A percentile compares a stretch with the other conserved stretches of the same genome.
phyloP scores from a whole-genome alignment of 176 grass and related monocot genomes.

The Zoysia japonica region DNA sequence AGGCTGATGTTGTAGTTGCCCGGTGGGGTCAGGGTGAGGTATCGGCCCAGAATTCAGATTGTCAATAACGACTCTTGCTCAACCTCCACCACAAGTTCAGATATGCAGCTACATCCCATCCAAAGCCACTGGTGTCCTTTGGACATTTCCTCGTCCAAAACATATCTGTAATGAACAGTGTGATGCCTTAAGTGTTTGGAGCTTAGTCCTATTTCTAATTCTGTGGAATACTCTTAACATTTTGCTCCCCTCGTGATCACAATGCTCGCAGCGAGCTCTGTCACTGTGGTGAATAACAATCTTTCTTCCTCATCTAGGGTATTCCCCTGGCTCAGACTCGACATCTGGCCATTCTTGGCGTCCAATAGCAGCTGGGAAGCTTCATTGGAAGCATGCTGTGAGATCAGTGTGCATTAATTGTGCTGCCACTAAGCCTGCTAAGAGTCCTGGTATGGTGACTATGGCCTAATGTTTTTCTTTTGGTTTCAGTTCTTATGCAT shows the following conservation, averaged over 20 bases:
- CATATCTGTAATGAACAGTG: constrained; percentile 40
- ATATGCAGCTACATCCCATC: constrained; percentile 58
- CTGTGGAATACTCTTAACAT: constrained; percentile 5
- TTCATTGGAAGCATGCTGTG: constrained; percentile 11
- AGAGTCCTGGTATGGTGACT: constrained; percentile 65
- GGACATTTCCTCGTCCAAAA: constrained; percentile 42
- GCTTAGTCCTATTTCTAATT: constrained; percentile 1
- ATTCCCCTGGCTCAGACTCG: constrained; percentile 55
- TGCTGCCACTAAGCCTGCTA: constrained; percentile 83
- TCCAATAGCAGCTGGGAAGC: constrained; percentile 38
- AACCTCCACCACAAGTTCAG: constrained; percentile 70
- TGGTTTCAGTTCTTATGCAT: neutral
- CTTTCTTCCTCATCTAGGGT: constrained; percentile 66
- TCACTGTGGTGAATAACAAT: constrained; percentile 46
- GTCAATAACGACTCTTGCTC: constrained; percentile 30
- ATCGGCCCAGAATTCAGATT: constrained; percentile 58
- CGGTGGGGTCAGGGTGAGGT: constrained; percentile 30
- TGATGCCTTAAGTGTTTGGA: constrained; percentile 10
- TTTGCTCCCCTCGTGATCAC: constrained; percentile 36
- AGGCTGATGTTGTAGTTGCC: constrained; percentile 45
- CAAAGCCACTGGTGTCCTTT: constrained; percentile 36
- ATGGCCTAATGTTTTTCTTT: neutral
- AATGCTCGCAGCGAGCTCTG: constrained; percentile 73
- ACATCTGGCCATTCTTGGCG: constrained; percentile 52
- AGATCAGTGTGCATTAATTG: constrained; percentile 56